Conservation (phyloP, 2,329 filamentous ascomycete species). For the Eurotiales sp. region DNA sequence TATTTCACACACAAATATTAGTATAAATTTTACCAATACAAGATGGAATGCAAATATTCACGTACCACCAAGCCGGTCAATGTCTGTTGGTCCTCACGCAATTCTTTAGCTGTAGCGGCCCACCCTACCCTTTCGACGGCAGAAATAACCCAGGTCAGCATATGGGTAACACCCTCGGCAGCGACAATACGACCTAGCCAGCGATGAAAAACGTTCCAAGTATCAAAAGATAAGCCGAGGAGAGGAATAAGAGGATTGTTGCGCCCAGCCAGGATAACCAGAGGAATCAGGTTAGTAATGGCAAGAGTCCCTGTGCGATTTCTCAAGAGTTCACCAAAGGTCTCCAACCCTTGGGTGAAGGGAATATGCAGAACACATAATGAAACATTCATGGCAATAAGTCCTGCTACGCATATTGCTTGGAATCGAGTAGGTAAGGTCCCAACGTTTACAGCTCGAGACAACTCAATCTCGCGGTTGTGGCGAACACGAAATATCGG, state of each 20-base stretch:
- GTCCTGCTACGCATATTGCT: slow-evolving; percentile 36
- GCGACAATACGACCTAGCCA: slow-evolving; percentile 74
- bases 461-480: slow-evolving; percentile 44
- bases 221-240: slow-evolving; percentile 84
- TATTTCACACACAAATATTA: slow-evolving; percentile 18
- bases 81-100: slow-evolving; percentile 33
- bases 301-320: slow-evolving; percentile 69
- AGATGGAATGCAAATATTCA: slow-evolving; percentile 3
- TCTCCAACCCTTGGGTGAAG: slow-evolving; percentile 31
- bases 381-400: slow-evolving; percentile 44
- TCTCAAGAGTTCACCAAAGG: slow-evolving; percentile 37
- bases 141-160: slow-evolving; percentile 66
- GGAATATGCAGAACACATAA: slow-evolving; percentile 49
- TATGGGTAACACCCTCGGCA: slow-evolving; percentile 65
- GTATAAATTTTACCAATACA: background rate
- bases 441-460: slow-evolving; percentile 43
- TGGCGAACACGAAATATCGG: slow-evolving; percentile 43
- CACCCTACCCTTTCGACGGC: slow-evolving; percentile 49
- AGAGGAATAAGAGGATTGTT: slow-evolving; percentile 84
- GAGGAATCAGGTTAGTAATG: slow-evolving; percentile 80
- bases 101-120: slow-evolving; percentile 27
- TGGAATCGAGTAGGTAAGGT: slow-evolving; percentile 47
- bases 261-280: slow-evolving; percentile 79
- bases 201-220: slow-evolving; percentile 83
- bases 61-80: slow-evolving; percentile 44